phyloP scores from a whole-genome alignment of 495 filamentous ascomycete species.

The Elasticomyces elasticus region DNA sequence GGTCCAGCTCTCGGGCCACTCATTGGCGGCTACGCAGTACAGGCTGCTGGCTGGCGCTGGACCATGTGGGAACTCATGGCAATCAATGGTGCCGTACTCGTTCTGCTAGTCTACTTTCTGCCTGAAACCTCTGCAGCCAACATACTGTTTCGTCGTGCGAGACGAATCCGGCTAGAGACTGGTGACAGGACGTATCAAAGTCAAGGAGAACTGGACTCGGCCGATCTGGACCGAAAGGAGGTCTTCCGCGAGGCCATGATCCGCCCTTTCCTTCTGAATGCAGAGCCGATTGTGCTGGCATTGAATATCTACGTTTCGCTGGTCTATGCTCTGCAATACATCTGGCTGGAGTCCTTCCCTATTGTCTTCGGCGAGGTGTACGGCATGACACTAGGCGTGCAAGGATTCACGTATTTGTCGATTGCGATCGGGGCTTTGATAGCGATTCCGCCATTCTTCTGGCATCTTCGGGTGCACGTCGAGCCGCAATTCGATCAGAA shows the following conservation, averaged over 20 bases:
- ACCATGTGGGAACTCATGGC: constrained; percentile 36
- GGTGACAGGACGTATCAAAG: constrained; percentile 16
- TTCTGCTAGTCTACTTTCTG: neutral
- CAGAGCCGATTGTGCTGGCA: constrained; percentile 32
- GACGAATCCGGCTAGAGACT: constrained; percentile 17
- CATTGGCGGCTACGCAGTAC: constrained; percentile 39
- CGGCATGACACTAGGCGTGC: neutral
- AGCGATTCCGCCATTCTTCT: neutral
- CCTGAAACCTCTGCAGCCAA: constrained; percentile 25
- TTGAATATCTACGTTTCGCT: constrained; percentile 30
- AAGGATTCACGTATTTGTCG: neutral
- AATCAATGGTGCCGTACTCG: constrained; percentile 6
- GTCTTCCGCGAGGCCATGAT: constrained; percentile 34
- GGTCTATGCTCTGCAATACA: constrained; percentile 42
- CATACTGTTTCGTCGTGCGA: constrained; percentile 27
- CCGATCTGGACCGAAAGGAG: constrained; percentile 27
- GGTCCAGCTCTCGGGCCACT: constrained; percentile 39
- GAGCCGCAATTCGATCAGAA: neutral
- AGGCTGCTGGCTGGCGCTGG: no score
- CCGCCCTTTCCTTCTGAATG: constrained; percentile 37
- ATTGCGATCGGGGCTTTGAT: neutral
- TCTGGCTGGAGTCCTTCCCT: neutral
- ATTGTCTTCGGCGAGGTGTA: neutral
- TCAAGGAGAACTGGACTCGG: constrained; percentile 34
- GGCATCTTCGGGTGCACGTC: neutral